Conservation (phyloP, 2,329 filamentous ascomycete genomes). For the Colletotrichum echinochloae region DNA sequence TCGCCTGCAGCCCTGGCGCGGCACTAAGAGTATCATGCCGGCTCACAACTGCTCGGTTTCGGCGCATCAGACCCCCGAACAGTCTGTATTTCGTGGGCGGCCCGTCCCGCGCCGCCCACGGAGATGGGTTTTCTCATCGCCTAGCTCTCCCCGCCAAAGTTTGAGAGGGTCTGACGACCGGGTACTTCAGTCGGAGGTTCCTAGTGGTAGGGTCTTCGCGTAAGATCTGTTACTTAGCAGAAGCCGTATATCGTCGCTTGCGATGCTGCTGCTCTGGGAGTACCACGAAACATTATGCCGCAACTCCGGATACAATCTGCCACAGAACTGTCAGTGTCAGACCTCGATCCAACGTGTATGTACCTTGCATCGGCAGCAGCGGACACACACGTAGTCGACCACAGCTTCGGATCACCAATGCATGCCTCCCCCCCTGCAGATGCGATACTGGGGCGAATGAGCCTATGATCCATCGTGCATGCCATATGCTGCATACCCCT, state of each 20-base stretch:
- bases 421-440: background rate
- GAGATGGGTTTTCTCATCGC: background rate
- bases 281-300: background rate
- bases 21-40: background rate
- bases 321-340: background rate
- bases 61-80: background rate
- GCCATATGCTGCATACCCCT: background rate
- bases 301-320: background rate
- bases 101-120: background rate
- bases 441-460: background rate
- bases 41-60: background rate
- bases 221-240: background rate
- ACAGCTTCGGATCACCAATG: background rate
- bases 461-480: background rate
- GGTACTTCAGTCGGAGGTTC: background rate
- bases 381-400: background rate
- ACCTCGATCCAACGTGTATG: background rate
- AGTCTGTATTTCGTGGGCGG: background rate
- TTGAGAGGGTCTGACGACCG: background rate
- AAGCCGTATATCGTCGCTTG: background rate
- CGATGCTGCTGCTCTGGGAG: background rate
- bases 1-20: background rate
- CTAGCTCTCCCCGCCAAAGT: background rate
- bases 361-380: background rate
- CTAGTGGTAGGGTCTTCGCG: background rate